Evolutionary conservation across 2,329 filamentous ascomycete species (phyloP).

Genomic region (Truncatella angustata): DNA sequence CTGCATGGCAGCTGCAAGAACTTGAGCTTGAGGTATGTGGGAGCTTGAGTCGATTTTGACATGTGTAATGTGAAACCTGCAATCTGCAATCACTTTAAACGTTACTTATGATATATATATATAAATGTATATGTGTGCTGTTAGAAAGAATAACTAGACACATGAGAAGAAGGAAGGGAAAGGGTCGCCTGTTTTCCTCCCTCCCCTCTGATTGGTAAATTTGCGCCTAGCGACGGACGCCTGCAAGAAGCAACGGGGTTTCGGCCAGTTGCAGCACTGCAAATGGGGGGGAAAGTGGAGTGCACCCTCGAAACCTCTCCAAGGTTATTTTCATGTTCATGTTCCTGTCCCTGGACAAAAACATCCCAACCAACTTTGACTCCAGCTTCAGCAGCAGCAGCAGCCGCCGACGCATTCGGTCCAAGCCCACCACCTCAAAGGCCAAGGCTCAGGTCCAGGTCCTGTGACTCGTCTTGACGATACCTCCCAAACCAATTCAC

Average conservation of each 20-base stretch:
- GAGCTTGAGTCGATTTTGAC: too few species aligned
- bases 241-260: constrained; percentile 1
- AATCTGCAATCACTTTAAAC: too few species aligned
- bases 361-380: constrained; percentile 4
- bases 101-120: too few species aligned
- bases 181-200: too few species aligned
- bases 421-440: constrained; percentile 1
- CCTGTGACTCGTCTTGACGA: too few species aligned
- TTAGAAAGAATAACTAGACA: neutral
- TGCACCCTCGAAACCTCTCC: constrained; percentile 11
- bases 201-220: neutral
- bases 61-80: too few species aligned
- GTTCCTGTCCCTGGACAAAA: constrained; percentile 7
- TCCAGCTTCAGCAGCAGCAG: too few species aligned
- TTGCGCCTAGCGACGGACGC: constrained; percentile 5
- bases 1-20: too few species aligned
- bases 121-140: too few species aligned
- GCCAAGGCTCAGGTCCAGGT: too few species aligned
- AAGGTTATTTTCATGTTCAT: too few species aligned
- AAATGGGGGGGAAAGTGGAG: neutral
- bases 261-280: neutral
- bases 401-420: constrained; percentile 6
- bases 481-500: constrained; percentile 13
- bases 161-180: neutral
- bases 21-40: too few species aligned